Evolutionary conservation across 129 eudicot species (phyloP).

Genomic region (Deinandra increscens): DNA sequence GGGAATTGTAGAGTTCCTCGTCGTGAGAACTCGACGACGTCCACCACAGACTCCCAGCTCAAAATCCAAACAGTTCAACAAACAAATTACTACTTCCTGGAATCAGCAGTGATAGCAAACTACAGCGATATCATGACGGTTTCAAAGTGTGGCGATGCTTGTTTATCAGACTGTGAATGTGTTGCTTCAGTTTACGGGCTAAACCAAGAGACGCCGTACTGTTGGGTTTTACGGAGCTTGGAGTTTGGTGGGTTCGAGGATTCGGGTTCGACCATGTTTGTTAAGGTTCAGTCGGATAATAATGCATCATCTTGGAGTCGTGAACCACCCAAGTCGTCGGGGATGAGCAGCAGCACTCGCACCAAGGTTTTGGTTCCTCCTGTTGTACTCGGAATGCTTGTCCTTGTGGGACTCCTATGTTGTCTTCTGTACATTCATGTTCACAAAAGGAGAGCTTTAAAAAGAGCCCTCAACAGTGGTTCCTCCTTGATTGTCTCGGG

Average conservation of each 20-base stretch:
- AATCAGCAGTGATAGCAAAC: slow-evolving; percentile 73
- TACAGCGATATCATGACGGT: slow-evolving; percentile 64
- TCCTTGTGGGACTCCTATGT: slow-evolving; percentile 51
- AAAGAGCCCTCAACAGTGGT: slow-evolving; percentile 54
- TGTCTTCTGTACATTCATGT: slow-evolving; percentile 57
- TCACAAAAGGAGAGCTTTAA: slow-evolving; percentile 56
- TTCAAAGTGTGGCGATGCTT: slow-evolving; percentile 85
- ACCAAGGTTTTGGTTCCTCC: slow-evolving; percentile 83
- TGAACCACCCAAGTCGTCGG: too few species aligned
- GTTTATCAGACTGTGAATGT: slow-evolving; percentile 79
- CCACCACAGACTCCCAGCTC: slow-evolving; percentile 38
- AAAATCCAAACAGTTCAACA: slow-evolving; percentile 55
- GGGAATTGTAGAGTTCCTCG: slow-evolving; percentile 51
- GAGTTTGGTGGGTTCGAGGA: slow-evolving; percentile 91
- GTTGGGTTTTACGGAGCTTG: slow-evolving; percentile 76
- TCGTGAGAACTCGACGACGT: slow-evolving; percentile 40
- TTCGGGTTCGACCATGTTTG: slow-evolving; percentile 79
- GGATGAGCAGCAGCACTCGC: slow-evolving; percentile 32
- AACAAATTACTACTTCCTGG: slow-evolving; percentile 65
- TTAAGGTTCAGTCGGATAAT: slow-evolving; percentile 68
- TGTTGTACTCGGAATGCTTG: slow-evolving; percentile 65
- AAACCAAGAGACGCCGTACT: slow-evolving; percentile 73
- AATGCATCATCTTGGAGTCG: slow-evolving; percentile 33
- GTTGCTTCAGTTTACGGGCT: slow-evolving; percentile 91
- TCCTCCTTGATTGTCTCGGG: slow-evolving; percentile 72